phyloP scores from a whole-genome alignment of 1,139 yeast genomes.

The Blastobotrys capitulatus region DNA sequence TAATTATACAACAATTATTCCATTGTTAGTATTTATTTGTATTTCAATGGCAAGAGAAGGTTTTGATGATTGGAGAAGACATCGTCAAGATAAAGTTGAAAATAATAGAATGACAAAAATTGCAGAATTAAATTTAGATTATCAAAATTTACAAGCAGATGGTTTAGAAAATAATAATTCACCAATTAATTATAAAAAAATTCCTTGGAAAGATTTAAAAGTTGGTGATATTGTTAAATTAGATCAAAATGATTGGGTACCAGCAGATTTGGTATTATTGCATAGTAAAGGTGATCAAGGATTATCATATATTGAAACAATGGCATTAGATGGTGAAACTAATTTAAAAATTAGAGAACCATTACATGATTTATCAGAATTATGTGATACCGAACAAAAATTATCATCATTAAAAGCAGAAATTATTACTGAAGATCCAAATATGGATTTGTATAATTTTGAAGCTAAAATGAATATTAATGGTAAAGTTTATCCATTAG shows the following conservation, averaged over 20 bases:
- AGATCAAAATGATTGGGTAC: conserved; percentile 82
- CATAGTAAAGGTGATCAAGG: conserved; percentile 62
- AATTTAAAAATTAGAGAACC: conserved; percentile 74
- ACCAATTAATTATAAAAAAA: conserved; percentile 35
- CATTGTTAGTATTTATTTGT: conserved; percentile 78
- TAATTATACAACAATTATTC: conserved; percentile 89
- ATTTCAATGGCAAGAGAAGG: conserved; percentile 92
- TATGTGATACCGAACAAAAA: conserved; percentile 46
- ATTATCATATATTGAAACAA: conserved; percentile 84
- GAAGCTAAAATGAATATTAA: conserved; percentile 58
- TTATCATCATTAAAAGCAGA: conserved; percentile 41
- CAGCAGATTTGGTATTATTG: conserved; percentile 79
- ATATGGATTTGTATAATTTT: conserved; percentile 82
- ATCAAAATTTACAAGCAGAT: conserved; percentile 4
- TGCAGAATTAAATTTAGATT: conserved; percentile 20
- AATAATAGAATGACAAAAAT: conserved; percentile 56
- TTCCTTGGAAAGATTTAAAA: conserved; percentile 64
- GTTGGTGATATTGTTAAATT: conserved; percentile 82
- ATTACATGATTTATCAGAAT: conserved; percentile 52
- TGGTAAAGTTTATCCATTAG: conserved; percentile 50
- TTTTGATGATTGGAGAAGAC: conserved; percentile 86
- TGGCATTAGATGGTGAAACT: conserved; percentile 97
- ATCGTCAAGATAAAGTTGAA: conserved; percentile 78
- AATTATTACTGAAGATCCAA: conserved; percentile 76
- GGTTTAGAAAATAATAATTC: conserved; percentile 8